Evolutionary conservation across 345 rosid species (phyloP), one percentile per base, ranked within the genome.

Genomic region (Linum lewisii): DNA sequence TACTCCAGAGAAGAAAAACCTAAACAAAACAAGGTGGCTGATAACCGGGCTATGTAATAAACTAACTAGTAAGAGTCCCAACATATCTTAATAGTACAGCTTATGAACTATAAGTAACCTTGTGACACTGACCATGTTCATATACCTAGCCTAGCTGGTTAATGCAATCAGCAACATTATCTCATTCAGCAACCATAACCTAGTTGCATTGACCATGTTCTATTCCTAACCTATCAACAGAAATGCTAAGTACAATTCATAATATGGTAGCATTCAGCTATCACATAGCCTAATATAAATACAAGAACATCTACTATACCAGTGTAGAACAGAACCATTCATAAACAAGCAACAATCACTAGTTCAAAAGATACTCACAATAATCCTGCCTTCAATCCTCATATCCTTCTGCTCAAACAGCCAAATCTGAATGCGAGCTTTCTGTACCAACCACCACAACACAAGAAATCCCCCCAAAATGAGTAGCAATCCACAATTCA

Each of bases 371-470:
- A 15, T 19, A 0, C 77, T 79, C 74, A 82, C 87, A 67, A 80
- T 82, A 51, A 77, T 79, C 24, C 82, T 69, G 60, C 97, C 99
- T 74, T 93, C 96, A 50, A 89, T 89, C 73, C 96, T 85, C 78
- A 76, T 56, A 71, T 93, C 97, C 66, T 85, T 89, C 92, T 89
- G 97, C 79, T 89, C 99, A 64, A 85, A 93, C 3, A 93, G 83
- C 97, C 97, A 93, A 77, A 93, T 89, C 87, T 89, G 94, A 53
- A 93, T 89, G 53, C 97, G 76, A 66, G 99, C 90, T 89, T 89
- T 93, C 97, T 89, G 82, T 20, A 65, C 1, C 54, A 64, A 63
- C 56, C 7, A 21, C n/a, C 21, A 8, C 52, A 51, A 58, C 18
- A 42, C 15, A 4, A 7, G 6, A 49, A 53, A 37, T 51, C 10